Conservation (phyloP, 345 rosid genomes). For the Citrus inodora region DNA sequence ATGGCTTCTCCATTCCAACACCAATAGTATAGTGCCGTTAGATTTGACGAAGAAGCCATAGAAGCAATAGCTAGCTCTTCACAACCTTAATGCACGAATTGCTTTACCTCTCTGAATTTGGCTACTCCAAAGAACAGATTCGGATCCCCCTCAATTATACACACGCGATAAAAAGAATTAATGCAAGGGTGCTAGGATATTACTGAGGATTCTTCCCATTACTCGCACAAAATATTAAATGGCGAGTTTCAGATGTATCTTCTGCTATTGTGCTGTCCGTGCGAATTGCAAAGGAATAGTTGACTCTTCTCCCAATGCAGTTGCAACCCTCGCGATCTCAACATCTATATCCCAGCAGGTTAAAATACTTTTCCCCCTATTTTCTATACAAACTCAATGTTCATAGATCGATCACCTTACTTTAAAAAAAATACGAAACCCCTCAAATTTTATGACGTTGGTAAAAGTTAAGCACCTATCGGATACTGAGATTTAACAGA, state of each 20-base stretch:
- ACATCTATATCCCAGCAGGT: slow-evolving; percentile 83
- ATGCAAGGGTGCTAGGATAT: not conserved
- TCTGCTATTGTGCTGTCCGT: not conserved
- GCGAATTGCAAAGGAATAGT: not conserved
- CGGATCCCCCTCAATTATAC: not conserved
- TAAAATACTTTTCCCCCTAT: not conserved
- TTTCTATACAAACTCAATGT: not conserved
- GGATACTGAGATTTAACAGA: not conserved
- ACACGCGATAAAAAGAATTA: not conserved
- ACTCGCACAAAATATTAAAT: not conserved
- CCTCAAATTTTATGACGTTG: not conserved
- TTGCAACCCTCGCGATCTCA: slow-evolving; percentile 80
- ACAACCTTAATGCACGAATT: slow-evolving; percentile 65
- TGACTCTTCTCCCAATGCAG: slow-evolving; percentile 63
- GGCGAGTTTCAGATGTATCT: not conserved
- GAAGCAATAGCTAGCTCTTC: slow-evolving; percentile 64
- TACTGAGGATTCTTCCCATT: not conserved
- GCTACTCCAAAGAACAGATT: slow-evolving; percentile 93
- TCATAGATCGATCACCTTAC: not conserved
- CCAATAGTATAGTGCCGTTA: slow-evolving; percentile 52
- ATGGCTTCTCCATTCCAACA: slow-evolving; percentile 52
- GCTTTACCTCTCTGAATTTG: slow-evolving; percentile 84
- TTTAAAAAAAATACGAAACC: not conserved
- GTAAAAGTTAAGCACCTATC: not conserved
- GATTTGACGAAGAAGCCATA: slow-evolving; percentile 73